Percentiles rank a stretch among this genome's conserved stretches.
Conservation (phyloP, 371 early-diverging fungal genomes). For the Mortierella sp. region DNA sequence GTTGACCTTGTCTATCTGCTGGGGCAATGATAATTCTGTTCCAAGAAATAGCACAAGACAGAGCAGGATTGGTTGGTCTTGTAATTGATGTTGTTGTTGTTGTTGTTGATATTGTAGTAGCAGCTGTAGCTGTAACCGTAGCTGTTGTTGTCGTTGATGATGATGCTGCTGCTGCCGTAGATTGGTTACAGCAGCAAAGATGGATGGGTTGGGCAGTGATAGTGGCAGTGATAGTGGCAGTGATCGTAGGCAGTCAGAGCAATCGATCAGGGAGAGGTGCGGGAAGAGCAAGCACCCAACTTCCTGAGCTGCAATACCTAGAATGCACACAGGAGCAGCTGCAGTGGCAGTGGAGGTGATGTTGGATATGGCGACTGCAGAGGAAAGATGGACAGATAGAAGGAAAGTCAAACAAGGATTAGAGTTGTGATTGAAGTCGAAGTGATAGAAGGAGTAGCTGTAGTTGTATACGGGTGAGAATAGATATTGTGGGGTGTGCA, state of each 20-base stretch:
- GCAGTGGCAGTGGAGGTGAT: slow-evolving; percentile 5
- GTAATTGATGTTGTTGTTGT: too few relatives aligned
- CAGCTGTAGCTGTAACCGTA: neutral
- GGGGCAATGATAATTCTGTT: neutral
- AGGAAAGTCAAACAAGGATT: neutral
- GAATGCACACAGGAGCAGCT: slow-evolving; percentile 21
- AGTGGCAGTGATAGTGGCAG: slow-evolving; percentile 5
- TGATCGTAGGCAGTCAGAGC: slow-evolving; percentile 10
- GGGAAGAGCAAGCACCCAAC: slow-evolving; percentile 4
- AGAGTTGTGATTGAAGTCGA: neutral
- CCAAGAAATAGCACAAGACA: slow-evolving; percentile 1
- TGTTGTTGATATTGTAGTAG: neutral
- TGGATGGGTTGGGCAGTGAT: neutral
- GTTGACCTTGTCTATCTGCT: slow-evolving; percentile 8
- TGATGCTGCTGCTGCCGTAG: slow-evolving; percentile 10
- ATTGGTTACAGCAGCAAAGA: neutral
- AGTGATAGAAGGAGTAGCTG: neutral
- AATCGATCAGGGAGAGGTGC: slow-evolving; percentile 20
- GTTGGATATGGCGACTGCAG: slow-evolving; percentile 9
- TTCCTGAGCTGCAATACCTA: slow-evolving; percentile 28
- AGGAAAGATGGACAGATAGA: neutral
- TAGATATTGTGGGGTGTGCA: neutral
- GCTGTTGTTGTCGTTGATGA: neutral
- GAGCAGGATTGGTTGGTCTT: too few relatives aligned
- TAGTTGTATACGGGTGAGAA: neutral